A percentile compares a stretch with the other conserved stretches of the same genome.
Conservation (phyloP, 192 early-diverging fungal genomes). For the Linnemannia hyalina region DNA sequence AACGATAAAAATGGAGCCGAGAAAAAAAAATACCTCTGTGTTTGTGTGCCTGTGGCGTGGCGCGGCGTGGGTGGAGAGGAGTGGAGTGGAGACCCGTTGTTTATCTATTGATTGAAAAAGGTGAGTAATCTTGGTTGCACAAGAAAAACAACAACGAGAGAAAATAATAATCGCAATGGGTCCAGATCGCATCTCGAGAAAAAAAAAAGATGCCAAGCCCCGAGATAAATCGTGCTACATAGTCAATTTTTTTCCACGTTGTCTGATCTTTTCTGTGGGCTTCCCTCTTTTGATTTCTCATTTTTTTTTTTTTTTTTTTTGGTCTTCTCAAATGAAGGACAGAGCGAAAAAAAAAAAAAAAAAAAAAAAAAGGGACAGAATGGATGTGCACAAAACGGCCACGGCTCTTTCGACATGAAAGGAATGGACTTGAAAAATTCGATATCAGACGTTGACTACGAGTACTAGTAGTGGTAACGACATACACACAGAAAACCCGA, state of each 20-base stretch:
- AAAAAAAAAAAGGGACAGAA: not conserved
- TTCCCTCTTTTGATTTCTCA: not conserved
- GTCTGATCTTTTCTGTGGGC: too few relatives aligned
- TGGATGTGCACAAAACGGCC: not conserved
- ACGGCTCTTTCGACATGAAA: not conserved
- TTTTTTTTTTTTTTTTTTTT: not conserved
- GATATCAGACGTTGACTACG: conserved; percentile 4
- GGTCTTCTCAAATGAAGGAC: too few relatives aligned
- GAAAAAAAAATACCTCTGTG: not conserved
- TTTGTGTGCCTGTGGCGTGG: not conserved
- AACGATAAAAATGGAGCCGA: not conserved
- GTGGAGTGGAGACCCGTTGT: not conserved
- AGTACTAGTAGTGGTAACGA: not conserved
- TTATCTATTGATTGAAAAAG: not conserved
- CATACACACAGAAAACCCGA: not conserved
- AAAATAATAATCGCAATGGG: not conserved
- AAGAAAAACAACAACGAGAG: not conserved
- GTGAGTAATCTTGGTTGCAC: not conserved
- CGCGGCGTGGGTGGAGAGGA: not conserved
- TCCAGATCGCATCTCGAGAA: too few relatives aligned
- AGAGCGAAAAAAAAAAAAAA: too few relatives aligned
- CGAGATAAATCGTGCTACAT: not conserved
- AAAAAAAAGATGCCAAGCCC: not conserved
- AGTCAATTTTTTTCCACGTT: too few relatives aligned
- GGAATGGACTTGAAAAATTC: not conserved